Conservation (phyloP, 2,329 filamentous ascomycete species). For the Diaporthe helianthi region DNA sequence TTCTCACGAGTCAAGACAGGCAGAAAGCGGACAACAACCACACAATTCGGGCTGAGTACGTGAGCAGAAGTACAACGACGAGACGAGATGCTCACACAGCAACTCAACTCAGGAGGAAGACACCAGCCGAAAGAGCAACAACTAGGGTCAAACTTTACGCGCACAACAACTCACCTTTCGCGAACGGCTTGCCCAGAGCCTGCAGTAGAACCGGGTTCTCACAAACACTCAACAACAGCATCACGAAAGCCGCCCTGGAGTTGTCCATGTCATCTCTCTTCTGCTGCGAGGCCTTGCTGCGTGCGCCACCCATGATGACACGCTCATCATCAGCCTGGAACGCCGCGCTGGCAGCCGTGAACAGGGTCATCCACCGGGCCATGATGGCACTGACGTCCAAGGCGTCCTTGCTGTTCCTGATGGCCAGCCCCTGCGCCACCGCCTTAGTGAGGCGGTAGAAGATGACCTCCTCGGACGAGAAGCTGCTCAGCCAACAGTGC, state of each 20-base stretch:
- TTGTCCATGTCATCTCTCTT: conserved; percentile 65
- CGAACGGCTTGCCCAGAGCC: conserved; percentile 58
- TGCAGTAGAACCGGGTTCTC: conserved; percentile 65
- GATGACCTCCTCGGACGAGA: conserved; percentile 82
- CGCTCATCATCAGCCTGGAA: conserved; percentile 53
- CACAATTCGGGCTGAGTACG: conserved; percentile 3
- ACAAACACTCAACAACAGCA: conserved; percentile 66
- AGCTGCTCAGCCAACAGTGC: conserved; percentile 66
- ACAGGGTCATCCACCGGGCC: conserved; percentile 66
- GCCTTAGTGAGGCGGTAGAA: conserved; percentile 92
- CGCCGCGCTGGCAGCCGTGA: conserved; percentile 57
- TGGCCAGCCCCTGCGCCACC: conserved; percentile 66
- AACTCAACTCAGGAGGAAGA: conserved; percentile 7
- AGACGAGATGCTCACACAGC: background rate
- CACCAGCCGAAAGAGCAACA: background rate
- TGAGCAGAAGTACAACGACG: background rate
- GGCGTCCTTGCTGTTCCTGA: conserved; percentile 55
- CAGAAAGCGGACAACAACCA: background rate
- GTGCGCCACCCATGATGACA: conserved; percentile 48
- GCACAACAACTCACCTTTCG: conserved; percentile 55
- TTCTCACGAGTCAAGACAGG: conserved; percentile 13
- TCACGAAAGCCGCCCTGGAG: conserved; percentile 68
- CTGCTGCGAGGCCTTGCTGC: conserved; percentile 49
- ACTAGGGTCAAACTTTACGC: conserved; percentile 39
- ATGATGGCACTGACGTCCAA: conserved; percentile 58